A percentile compares a stretch with the other conserved stretches of the same genome.
These are phyloP conservation scores for Fusarium hainanense DNA, from an alignment of 2,329 filamentous ascomycete genomes.

Conservation along the genomic window DNA sequence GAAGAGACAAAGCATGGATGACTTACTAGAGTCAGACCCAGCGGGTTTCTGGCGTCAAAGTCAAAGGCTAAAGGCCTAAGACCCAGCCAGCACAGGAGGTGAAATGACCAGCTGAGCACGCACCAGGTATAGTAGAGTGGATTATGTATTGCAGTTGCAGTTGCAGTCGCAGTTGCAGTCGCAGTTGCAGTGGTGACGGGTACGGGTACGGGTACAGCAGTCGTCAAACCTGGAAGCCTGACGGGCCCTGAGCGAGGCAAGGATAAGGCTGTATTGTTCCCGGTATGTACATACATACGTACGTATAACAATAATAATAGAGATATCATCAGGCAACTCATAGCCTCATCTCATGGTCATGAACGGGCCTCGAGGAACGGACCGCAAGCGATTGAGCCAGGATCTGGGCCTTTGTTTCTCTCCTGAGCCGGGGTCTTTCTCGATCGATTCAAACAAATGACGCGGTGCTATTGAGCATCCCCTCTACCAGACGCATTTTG, in stretches of 20 bases:
- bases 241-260: conserved; percentile 2
- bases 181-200: conserved; percentile 2
- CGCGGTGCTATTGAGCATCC: not conserved
- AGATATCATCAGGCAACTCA: not conserved
- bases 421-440: not conserved
- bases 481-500: not conserved
- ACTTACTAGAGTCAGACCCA: conserved; percentile 8
- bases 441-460: not conserved
- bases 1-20: conserved; percentile 13
- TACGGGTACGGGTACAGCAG: not conserved
- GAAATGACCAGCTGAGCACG: conserved; percentile 33
- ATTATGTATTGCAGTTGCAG: not conserved
- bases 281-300: not conserved
- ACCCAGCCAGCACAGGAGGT: conserved; percentile 21
- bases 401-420: conserved; percentile 14
- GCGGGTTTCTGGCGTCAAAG: conserved; percentile 33
- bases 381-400: conserved; percentile 18
- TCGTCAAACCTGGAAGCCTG: conserved; percentile 9
- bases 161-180: too few species aligned
- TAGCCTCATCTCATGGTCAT: not conserved
- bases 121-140: conserved; percentile 21
- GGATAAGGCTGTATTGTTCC: not conserved
- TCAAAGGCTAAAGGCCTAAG: conserved; percentile 17
- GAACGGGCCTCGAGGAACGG: conserved; percentile 15
- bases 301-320: conserved; percentile 1